Base-by-base conservation (phyloP, 2,329 filamentous ascomycete genomes). In the Penicillium sp. region DNA sequence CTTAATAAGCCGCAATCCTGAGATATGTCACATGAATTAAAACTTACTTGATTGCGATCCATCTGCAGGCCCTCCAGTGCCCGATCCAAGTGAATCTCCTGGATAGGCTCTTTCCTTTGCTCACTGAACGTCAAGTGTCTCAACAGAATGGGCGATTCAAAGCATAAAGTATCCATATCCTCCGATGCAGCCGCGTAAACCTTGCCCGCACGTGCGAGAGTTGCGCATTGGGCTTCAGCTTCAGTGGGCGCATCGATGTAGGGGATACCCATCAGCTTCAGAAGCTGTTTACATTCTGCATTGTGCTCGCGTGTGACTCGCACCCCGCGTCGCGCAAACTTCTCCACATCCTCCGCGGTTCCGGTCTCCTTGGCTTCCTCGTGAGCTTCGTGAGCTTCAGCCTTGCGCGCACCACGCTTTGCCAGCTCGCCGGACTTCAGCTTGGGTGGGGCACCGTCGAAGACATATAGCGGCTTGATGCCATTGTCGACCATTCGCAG, bases 81-180 rank as follows among this genome's bases (percentile, higher is more conserved):
- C 74, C 90, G 92, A 68, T 91, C 88, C 16, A 98, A 79, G 68
- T 91, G 88, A 50, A 99, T 96, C 75, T 99, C 95, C 69, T 96
- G 93, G 65, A 99, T 97, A 0, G 95, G 95, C 73, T 98, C 93
- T 77, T 99, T 99, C 62, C 93, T 85, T 79, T 96, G 92, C 80
- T 99, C 95, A 71, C 91, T 96, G 75, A 97, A 98, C 2, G 95
- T 99, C 62, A 99, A 84, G 77, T 99, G 93, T 49, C 95, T 85
- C 62, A 99, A 79, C 47, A 99, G 79, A 57, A 99, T 93, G 0
- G 95, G 95, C 51, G 93, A 84, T 69, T 97, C 87, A 75, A 99
- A 99, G 70, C 93, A 98, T 54, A 99, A 80, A 0, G 95, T 99
- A 72, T 99, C 95, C 95, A 99, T 99, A 77, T 99, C 95, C 77